Conservation (phyloP, 805 yeast species). For the Yamadazyma sp. region DNA sequence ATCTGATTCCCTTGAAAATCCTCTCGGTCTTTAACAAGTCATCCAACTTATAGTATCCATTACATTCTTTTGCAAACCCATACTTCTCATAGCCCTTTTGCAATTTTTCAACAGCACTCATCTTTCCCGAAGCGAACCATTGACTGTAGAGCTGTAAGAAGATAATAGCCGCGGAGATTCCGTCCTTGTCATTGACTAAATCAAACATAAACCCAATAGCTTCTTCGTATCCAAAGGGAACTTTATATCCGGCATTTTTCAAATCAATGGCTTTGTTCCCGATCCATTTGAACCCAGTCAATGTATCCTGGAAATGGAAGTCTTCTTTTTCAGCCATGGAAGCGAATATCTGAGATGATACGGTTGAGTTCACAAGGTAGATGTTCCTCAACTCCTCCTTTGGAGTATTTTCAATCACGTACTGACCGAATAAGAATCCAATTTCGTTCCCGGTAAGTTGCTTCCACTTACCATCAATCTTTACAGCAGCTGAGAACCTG, state of each 20-base stretch:
- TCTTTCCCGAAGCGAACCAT: slow-evolving; percentile 23
- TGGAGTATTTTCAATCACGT: slow-evolving; percentile 41
- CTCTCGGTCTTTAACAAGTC: slow-evolving; percentile 48
- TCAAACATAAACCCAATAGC: slow-evolving; percentile 94
- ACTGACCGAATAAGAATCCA: slow-evolving; percentile 80
- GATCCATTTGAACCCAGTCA: slow-evolving; percentile 97
- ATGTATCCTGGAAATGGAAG: slow-evolving; percentile 71
- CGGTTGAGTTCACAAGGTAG: slow-evolving; percentile 82
- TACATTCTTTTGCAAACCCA: slow-evolving; percentile 82
- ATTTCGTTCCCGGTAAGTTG: slow-evolving; percentile 91
- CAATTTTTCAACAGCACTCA: slow-evolving; percentile 50
- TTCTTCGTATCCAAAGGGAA: slow-evolving; percentile 92
- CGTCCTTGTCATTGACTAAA: slow-evolving; percentile 88
- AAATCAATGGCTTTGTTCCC: slow-evolving; percentile 83
- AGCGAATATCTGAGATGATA: slow-evolving; percentile 78
- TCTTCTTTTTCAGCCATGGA: slow-evolving; percentile 65
- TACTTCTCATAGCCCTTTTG: slow-evolving; percentile 58
- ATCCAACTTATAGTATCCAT: slow-evolving; percentile 77
- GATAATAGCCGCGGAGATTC: slow-evolving; percentile 74
- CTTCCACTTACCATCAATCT: slow-evolving; percentile 52
- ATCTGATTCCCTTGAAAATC: slow-evolving; percentile 58
- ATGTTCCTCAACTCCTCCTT: slow-evolving; percentile 29
- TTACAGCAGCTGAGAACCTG: slow-evolving; percentile 80
- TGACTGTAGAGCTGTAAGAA: slow-evolving; percentile 67
- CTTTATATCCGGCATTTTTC: slow-evolving; percentile 59